A percentile compares a stretch with the other conserved stretches of the same genome.
phyloP scores from a whole-genome alignment of 2,329 filamentous ascomycete genomes.

The Hymenoscyphus infarciens region DNA sequence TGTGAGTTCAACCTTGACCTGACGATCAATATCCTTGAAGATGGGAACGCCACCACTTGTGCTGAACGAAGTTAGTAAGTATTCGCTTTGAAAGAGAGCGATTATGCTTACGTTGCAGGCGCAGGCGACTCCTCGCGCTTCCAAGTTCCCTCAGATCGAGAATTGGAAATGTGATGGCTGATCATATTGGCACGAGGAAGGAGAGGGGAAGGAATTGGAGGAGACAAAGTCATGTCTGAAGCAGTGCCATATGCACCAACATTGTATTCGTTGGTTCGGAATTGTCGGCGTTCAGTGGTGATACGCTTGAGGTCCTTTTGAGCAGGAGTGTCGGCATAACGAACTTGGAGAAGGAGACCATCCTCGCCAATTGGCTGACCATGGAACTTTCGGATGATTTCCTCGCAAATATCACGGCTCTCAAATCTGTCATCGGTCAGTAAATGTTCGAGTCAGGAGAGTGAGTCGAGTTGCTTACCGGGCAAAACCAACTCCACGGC shows the following conservation, averaged over 20 bases:
- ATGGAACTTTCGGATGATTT: slow-evolving; percentile 83
- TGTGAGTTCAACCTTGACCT: slow-evolving; percentile 29
- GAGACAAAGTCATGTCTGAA: slow-evolving; percentile 47
- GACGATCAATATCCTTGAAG: slow-evolving; percentile 35
- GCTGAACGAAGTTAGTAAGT: slow-evolving; percentile 17
- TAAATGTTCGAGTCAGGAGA: slow-evolving; percentile 1
- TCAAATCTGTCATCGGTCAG: slow-evolving; percentile 65
- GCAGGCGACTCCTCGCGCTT: slow-evolving; percentile 28
- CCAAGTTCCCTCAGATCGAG: slow-evolving; percentile 33
- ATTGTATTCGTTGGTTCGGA: slow-evolving; percentile 94
- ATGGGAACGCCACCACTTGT: slow-evolving; percentile 22
- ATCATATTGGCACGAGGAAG: slow-evolving; percentile 34
- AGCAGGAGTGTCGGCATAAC: slow-evolving; percentile 93
- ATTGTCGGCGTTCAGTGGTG: slow-evolving; percentile 90
- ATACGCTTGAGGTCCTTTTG: slow-evolving; percentile 96
- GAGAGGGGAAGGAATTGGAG: slow-evolving; percentile 39
- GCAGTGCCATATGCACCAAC: slow-evolving; percentile 63
- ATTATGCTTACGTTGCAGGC: neutral
- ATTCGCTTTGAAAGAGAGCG: neutral
- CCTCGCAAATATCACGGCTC: slow-evolving; percentile 80
- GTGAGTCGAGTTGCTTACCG: slow-evolving; percentile 56
- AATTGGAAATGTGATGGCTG: slow-evolving; percentile 31
- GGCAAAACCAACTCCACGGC: slow-evolving; percentile 95
- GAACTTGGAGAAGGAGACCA: slow-evolving; percentile 82
- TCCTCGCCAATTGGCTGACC: slow-evolving; percentile 74